Conservation (phyloP, 106 monocot genomes). For the Acorus calamus region DNA sequence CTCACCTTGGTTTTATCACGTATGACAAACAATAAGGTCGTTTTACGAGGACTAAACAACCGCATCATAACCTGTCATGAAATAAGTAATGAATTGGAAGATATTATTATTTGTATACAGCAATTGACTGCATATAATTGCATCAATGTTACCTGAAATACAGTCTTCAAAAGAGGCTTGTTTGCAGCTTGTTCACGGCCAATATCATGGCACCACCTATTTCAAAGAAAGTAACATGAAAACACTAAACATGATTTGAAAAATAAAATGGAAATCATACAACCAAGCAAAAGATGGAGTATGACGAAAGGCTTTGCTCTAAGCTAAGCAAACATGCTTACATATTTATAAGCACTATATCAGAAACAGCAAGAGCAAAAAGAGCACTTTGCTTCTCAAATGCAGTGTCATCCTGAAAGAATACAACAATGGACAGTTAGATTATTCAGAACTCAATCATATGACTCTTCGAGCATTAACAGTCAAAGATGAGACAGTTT, state of each 20-base stretch:
- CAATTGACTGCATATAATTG: constrained; percentile 1
- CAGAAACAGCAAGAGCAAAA: constrained; percentile 94
- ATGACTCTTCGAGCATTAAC: no score
- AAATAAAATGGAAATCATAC: not conserved
- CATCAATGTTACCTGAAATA: constrained; percentile 64
- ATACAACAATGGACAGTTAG: no score
- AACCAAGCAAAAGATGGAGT: not conserved
- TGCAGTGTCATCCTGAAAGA: constrained; percentile 94
- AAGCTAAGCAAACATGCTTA: no score
- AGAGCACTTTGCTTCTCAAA: constrained; percentile 99
- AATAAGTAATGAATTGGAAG: constrained; percentile 7
- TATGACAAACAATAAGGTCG: constrained; percentile 90
- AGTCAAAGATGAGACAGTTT: not conserved
- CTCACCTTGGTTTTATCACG: constrained; percentile 87
- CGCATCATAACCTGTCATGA: constrained; percentile 83
- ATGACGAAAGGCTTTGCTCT: not conserved
- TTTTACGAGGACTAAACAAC: constrained; percentile 92
- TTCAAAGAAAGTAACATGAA: not conserved
- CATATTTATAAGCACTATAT: constrained; percentile 96
- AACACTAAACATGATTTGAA: not conserved
- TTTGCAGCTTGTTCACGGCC: constrained; percentile 97
- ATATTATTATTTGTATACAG: not conserved
- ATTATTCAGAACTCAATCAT: no score
- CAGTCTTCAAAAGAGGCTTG: no score
- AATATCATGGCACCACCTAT: constrained; percentile 99